Evolutionary conservation across 345 rosid species (phyloP).

Genomic region (Gossypium australe): DNA sequence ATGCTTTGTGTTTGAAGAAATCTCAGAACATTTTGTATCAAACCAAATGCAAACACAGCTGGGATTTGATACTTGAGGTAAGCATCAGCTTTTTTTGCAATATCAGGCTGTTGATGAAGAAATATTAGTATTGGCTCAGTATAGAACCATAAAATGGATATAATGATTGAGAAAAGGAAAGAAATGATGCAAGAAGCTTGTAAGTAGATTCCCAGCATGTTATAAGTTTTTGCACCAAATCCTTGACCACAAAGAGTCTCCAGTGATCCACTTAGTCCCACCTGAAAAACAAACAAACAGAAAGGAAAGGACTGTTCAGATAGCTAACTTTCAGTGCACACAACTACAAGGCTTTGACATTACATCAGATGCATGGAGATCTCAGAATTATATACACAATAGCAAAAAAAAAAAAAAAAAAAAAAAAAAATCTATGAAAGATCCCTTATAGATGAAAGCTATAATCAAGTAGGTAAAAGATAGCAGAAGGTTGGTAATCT

Average conservation of each 20-base stretch:
- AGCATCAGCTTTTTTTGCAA: constrained; percentile 46
- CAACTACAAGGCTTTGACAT: too few relatives aligned
- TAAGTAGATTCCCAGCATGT: constrained; percentile 55
- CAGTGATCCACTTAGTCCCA: constrained; percentile 68
- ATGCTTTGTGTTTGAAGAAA: constrained; percentile 77
- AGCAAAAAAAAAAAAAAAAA: too few relatives aligned
- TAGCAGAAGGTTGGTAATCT: too few relatives aligned
- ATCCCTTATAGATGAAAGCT: too few relatives aligned
- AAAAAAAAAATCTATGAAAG: too few relatives aligned
- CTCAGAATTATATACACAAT: too few relatives aligned
- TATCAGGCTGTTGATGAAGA: constrained; percentile 47
- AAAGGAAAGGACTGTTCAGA: too few relatives aligned
- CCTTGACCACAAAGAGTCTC: constrained; percentile 91
- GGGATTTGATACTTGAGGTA: constrained; percentile 60
- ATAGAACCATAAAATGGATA: constrained; percentile 53
- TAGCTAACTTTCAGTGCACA: too few relatives aligned
- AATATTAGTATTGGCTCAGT: constrained; percentile 42
- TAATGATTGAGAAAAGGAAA: constrained; percentile 32
- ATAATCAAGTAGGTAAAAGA: too few relatives aligned
- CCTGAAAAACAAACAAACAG: constrained; percentile 20
- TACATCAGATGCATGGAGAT: too few relatives aligned
- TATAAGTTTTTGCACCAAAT: constrained; percentile 62
- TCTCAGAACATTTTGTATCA: constrained; percentile 58
- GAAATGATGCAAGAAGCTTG: constrained; percentile 74
- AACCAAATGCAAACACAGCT: constrained; percentile 51